Evolutionary conservation across 345 rosid species (phyloP), one percentile per base, ranked within the genome.

Genomic region (Gossypium bickii): DNA sequence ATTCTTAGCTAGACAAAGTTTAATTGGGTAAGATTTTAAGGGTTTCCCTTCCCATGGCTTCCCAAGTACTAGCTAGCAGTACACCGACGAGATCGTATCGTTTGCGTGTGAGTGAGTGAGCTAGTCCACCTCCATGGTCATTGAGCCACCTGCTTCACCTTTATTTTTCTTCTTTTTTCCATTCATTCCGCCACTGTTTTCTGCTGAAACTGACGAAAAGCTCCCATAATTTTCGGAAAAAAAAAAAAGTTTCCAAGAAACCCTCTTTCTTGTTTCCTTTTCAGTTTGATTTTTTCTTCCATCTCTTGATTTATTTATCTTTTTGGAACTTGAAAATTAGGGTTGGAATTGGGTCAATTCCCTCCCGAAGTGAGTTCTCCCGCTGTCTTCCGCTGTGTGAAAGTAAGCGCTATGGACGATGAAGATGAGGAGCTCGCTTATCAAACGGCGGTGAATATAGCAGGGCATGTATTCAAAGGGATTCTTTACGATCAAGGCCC

Each of bases 401-500:
- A 77, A 74, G 84, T 86, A 78, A 79, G 85, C 47, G 79, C 83
- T 55, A 34, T 83, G 68, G 82, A 81, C 61, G 85, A 82, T 17
- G 83, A 62, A 57, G 85, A 65, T 1, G 85, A 83, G 49, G 85
- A 86, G 68, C 72, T 62, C 45, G 89, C 89, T 2, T 86, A 86
- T 66, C 87, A 84, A 60, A 80, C 89, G 29, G 82, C 82, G 47
- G 83, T 86, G 77, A 80, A 70, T 8, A 81, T 86, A 3, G 86
- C 84, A 51, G 89, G 89, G 9, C 87, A 83, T 63, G 77, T 86
- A 16, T 86, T 86, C 78, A 84, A 84, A 78, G 89, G 89, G 7
- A 74, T 86, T 66, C 85, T 86, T 3, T 86, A 86, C 44, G 92
- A 91, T 68, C 94, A 91, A 81, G 94, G 92, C 59, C 86, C 88